These are phyloP conservation scores for Epichloe scottii DNA, from an alignment of 2,329 filamentous ascomycete species.

Conservation along the genomic window DNA sequence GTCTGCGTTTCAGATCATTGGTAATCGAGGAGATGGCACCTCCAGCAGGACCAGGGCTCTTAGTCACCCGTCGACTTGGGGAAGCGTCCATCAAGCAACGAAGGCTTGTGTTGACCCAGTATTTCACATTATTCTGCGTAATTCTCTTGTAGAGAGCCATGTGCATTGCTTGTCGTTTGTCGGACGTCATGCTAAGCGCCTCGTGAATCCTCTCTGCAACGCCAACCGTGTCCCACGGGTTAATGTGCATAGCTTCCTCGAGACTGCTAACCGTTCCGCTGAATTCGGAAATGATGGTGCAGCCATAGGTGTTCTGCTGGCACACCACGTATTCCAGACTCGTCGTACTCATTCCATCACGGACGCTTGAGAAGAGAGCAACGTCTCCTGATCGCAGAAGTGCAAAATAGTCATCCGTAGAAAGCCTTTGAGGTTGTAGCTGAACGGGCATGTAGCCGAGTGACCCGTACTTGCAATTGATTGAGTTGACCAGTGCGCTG, in stretches of 20 bases:
- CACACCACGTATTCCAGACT: conserved; percentile 88
- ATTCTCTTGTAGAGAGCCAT: conserved; percentile 4
- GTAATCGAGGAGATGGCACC: neutral
- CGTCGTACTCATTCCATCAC: conserved; percentile 97
- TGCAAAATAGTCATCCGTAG: conserved; percentile 82
- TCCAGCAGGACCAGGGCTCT: neutral
- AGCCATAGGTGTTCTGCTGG: conserved; percentile 74
- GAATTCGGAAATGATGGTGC: conserved; percentile 92
- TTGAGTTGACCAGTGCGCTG: conserved; percentile 75
- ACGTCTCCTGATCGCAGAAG: conserved; percentile 78
- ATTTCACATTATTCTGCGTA: conserved; percentile 2
- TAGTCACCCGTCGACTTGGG: neutral
- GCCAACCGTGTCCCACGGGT: conserved; percentile 79
- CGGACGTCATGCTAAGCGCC: conserved; percentile 61
- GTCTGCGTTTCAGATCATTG: neutral
- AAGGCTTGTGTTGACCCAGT: conserved; percentile 2
- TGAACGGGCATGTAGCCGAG: conserved; percentile 84
- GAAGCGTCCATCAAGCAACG: conserved; percentile 1
- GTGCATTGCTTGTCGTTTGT: conserved; percentile 33
- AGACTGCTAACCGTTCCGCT: conserved; percentile 83
- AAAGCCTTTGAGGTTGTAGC: conserved; percentile 85
- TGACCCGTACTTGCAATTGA: conserved; percentile 82
- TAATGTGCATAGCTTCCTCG: conserved; percentile 80
- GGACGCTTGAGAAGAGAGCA: conserved; percentile 83
- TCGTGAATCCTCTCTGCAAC: conserved; percentile 73